phyloP scores from a whole-genome alignment of 352 stramenopile genomes.

The Phytopythium vexans region DNA sequence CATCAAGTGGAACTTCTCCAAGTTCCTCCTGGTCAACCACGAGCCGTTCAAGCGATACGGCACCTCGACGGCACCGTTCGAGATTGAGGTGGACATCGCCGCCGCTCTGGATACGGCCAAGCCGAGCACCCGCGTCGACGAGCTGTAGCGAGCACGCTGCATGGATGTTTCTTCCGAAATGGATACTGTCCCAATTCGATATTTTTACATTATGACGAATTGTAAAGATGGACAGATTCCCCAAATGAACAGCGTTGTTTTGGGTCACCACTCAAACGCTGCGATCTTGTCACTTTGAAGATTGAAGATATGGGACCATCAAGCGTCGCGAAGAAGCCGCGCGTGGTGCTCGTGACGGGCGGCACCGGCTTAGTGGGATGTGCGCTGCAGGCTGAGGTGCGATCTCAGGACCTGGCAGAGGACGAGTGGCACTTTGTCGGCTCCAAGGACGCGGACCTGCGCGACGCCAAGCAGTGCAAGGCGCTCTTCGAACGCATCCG shows the following conservation, averaged over 20 bases:
- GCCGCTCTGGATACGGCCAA: conserved; percentile 31
- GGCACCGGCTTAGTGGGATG: conserved; percentile 93
- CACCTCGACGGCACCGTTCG: conserved; percentile 55
- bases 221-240: no score
- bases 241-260: no score
- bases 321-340: not conserved
- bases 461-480: conserved; percentile 69
- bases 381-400: conserved; percentile 67
- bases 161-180: no score
- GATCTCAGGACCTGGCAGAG: conserved; percentile 9
- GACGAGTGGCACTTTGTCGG: conserved; percentile 94
- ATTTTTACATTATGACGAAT: no score
- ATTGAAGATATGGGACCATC: no score
- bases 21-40: conserved; percentile 81
- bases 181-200: no score
- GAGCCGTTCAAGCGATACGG: conserved; percentile 68
- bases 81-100: conserved; percentile 67
- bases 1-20: conserved; percentile 90
- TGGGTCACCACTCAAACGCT: no score
- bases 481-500: conserved; percentile 92
- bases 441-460: conserved; percentile 94
- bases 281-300: no score
- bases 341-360: conserved; percentile 93
- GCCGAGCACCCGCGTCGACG: conserved; percentile 9
- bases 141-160: not conserved